Evolutionary conservation across 106 monocot species (phyloP), one percentile per base, ranked within the genome.

Genomic region (Acanthochlamys bracteata): DNA sequence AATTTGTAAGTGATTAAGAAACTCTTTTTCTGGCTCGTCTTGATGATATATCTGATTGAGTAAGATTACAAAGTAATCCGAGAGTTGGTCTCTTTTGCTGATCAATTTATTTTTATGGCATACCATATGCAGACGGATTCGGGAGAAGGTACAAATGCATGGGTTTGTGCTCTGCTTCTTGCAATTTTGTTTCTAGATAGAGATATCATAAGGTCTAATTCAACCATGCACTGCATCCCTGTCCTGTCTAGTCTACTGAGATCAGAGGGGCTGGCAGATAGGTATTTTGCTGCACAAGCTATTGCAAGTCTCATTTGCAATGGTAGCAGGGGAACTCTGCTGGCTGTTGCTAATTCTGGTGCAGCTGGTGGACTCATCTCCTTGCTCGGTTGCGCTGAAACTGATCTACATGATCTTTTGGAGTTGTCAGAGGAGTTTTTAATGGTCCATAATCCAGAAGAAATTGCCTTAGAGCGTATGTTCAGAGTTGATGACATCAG

Each of bases 221-320:
- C 81, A 45, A 72, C 85, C 41, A 69, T 83, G 69, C 71, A 73
- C 55, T 81, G 83, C n/a, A 99, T 99, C 79, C 89, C 98, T 33
- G 79, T 84, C 24, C 80, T 99, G 15, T 72, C 89, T 45, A 92
- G 72, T 68, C 66, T 99, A 19, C 61, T 99, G 61, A 83, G 81
- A 70, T 89, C 92, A 63, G 98, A 99, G 26, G 92, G 89, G 63
- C 74, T 75, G 59, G 75, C 81, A 61, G 74, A 80, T 54, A 80
- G 81, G 71, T 99, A 92, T 75, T 92, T 99, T 75, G 85, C 98
- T 63, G 98, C 98, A 58, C 98, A 99, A 74, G 92, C 98, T 39
- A 59, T 99, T 33, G 66, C 83, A 40, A 99, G 98, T 69, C 52
- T 99, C 11, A 76, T 85, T 53, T 86, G 81, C 74, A 86, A 86